Evolutionary conservation across 495 filamentous ascomycete species (phyloP), one percentile per base, ranked within the genome.

Genomic region (Tuber magnatum): DNA sequence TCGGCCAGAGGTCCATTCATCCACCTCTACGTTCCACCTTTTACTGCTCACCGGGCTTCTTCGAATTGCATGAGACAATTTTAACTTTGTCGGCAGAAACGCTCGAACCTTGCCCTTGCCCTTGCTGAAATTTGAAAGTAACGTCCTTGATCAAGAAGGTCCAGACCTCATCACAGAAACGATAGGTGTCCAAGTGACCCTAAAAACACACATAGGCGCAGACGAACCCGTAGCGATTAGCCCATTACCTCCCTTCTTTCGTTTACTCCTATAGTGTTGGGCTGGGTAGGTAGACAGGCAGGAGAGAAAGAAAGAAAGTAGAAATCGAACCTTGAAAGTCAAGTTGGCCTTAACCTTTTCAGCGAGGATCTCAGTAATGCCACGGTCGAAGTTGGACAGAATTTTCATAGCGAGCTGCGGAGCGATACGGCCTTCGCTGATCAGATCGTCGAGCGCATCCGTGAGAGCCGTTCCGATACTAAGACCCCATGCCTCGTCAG

Each of bases 91-190:
- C 93, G 16, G 90, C 89, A 10, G 86, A 85, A 20, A 92, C 86
- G 3, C 84, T 85, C 1, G 88, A 85, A 16, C 84, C 82, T 39
- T 87, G 87, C 76, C 90, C 88, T 39, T 87, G 87, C 77, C 90
- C 88, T 81, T 93, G 93, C 76, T 97, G 93, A 84, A 99, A 90
- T 85, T 98, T 98, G 88, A 99, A 97, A 39, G 90, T 93, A 73
- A 98, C 93, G 76, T 98, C 94, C 84, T 97, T 97, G 85, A 99
- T 95, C 76, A 98, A 88, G 86, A 99, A 99, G 2, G 96, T 99
- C 96, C 96, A 99, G 73, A 99, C 96, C 86, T 99, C 96, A 85
- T 99, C 96, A 87, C 96, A 99, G 88, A 98, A 99, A 80, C 96
- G 93, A 87, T 99, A 99, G 42, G 96, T 99, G 84, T 99, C 95